Base-by-base conservation (phyloP, 225 moss, liverwort and hornwort genomes). In the Takakia lepidozioides region DNA sequence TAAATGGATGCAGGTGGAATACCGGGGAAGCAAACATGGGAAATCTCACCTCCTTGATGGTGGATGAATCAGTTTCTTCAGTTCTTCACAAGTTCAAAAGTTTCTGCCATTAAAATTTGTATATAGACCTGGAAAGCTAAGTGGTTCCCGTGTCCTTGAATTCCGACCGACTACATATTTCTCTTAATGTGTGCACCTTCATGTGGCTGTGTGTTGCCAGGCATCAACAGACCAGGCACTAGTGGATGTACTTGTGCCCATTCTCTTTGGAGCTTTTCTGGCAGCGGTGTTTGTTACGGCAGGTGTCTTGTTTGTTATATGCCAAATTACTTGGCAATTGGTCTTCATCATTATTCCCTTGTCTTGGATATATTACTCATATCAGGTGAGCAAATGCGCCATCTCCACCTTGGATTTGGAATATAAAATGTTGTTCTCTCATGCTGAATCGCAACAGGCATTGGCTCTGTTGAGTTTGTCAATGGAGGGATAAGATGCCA, bases 181-280 rank as follows among this genome's bases (percentile, higher is more conserved):
- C n/a, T n/a, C n/a, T n/a, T n/a, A n/a, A n/a, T 32, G 32, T n/a
- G n/a, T 32, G 43, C 9, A 8, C 16, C 7, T 43, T 43, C 20
- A 2, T 18, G 20, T 7, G 43, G 19, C 3, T 65, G 18, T 43
- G 20, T 5, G 7, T 51, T 42, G 27, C 29, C 58, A 85, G 85
- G 65, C 72, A 0, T 78, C 82, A 23, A 73, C 67, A 43, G 82
- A 82, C 59, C 86, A 86, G 59, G 55, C 78, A 13, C 32, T 65
- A 48, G 47, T 65, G 0, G 78, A 82, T 46, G 25, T 72, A 10
- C 19, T 58, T 41, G 54, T 82, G 19, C 69, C 86, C 0, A 51
- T 82, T 30, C 56, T 69, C 45, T 51, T 54, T 13, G 67, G 67
- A 19, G 78, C 43, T 26, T 29, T 79, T 22, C 53, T 86, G 40